These are phyloP conservation scores for Aspergillus affinis DNA, from an alignment of 495 filamentous ascomycete genomes.

Conservation along the genomic window DNA sequence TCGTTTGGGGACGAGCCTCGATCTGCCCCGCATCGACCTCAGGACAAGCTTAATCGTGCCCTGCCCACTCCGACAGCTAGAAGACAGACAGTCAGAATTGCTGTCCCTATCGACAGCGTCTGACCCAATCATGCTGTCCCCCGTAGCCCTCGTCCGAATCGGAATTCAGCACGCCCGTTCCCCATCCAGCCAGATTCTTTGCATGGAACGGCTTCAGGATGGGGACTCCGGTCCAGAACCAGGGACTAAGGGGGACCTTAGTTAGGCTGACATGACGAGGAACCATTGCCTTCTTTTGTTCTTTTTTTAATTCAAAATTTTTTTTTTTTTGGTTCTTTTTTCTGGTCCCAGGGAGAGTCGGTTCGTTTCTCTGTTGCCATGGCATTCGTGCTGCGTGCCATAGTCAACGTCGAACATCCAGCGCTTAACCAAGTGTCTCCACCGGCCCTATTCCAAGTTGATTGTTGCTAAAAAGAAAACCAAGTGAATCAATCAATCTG, in stretches of 20 bases:
- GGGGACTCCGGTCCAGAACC: background rate
- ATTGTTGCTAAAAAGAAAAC: background rate
- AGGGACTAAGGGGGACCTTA: background rate
- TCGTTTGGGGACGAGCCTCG: conserved; percentile 20
- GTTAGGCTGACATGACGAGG: background rate
- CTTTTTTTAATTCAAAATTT: background rate
- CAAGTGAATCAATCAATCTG: background rate
- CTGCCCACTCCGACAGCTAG: conserved; percentile 10
- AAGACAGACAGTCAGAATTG: background rate
- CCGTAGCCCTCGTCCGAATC: conserved; percentile 6
- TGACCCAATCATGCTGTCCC: conserved; percentile 9
- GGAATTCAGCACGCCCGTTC: background rate
- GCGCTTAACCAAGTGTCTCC: too few relatives aligned
- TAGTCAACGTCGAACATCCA: background rate
- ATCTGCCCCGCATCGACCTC: conserved; percentile 28
- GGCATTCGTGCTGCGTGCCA: background rate
- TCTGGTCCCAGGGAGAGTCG: too few relatives aligned
- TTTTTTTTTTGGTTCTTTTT: too few relatives aligned
- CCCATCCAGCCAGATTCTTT: background rate
- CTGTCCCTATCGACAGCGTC: background rate
- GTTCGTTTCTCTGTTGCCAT: background rate
- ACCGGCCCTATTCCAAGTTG: too few relatives aligned
- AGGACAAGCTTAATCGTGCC: conserved; percentile 22
- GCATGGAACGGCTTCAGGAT: background rate
- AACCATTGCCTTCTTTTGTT: background rate